Evolutionary conservation across 2,329 filamentous ascomycete species (phyloP), one percentile per base, ranked within the genome.

Genomic region (Xylaria sp.): DNA sequence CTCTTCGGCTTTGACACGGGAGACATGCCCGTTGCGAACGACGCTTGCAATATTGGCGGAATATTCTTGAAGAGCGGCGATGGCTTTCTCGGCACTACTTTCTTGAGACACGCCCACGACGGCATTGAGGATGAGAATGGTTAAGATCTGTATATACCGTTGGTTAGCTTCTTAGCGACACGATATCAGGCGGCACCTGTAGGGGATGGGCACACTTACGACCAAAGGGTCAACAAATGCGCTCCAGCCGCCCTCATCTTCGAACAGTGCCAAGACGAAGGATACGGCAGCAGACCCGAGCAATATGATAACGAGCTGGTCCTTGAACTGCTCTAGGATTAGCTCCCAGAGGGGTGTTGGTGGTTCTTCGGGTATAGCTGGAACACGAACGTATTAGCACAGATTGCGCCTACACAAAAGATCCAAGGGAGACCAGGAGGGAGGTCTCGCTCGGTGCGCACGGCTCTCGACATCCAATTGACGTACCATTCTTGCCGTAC

Each of bases 21-120:
- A 87, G 66, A 94, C 82, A 71, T 89, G 87, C 53, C 94, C 93
- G 71, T 94, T 89, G 73, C 95, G 91, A 62, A 97, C 78, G 56
- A 96, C 94, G 76, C 94, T 99, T 71, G 95, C 94, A 78, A 97
- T 92, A 79, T 98, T 99, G 74, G 95, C 95, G 31, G 94, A 98
- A 81, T 99, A 99, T 85, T 99, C 94, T 80, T 99, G 95, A 60
- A 99, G 87, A 46, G 95, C 95, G 25, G 95, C 94, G 76, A 99
- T 99, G 54, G 95, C 95, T 82, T 98, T 97, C 78, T 99, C 95
- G 69, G 95, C 95, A 75, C 94, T 97, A 79, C 92, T 97, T 83
- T 99, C 95, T 83, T 99, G 95, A 60, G 94, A 97, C 28, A 99
- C 95, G 75, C 95, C 95, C 67, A 99, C 95, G 70, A 99, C 90